Evolutionary conservation across 495 filamentous ascomycete genomes (phyloP).

Genomic region (Cryomyces minteri): DNA sequence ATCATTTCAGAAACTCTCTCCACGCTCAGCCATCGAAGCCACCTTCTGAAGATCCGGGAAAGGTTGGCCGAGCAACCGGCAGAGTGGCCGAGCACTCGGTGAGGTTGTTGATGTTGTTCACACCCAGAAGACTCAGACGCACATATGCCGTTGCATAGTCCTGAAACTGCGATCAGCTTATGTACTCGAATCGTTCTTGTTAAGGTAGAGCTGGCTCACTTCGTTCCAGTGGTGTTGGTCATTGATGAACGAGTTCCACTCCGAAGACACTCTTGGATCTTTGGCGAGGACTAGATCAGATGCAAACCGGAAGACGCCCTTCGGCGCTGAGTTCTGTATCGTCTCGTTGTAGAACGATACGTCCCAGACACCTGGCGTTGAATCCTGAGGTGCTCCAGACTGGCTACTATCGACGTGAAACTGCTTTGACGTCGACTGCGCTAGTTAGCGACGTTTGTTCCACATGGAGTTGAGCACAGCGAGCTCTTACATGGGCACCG

Average conservation of each 20-base stretch:
- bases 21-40: no score
- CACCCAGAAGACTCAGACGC: constrained; percentile 23
- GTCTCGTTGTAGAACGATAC: constrained; percentile 28
- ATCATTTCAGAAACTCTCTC: no score
- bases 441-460: no score
- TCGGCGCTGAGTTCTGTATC: constrained; percentile 12
- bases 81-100: constrained; percentile 25
- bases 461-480: no score
- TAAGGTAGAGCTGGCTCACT: constrained; percentile 9
- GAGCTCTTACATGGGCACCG: constrained; percentile 15
- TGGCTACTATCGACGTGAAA: constrained; percentile 22
- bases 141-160: constrained; percentile 24
- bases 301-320: not conserved
- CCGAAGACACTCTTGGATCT: constrained; percentile 16
- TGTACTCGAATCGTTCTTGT: not conserved
- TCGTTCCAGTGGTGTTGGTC: constrained; percentile 21
- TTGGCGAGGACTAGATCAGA: constrained; percentile 3
- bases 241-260: constrained; percentile 18
- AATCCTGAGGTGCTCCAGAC: constrained; percentile 22
- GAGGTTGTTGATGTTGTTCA: constrained; percentile 26
- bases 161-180: constrained; percentile 3
- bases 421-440: constrained; percentile 27
- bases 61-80: constrained; percentile 8
- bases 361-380: constrained; percentile 26
- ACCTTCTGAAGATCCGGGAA: not conserved